Percentiles rank a stretch among this genome's conserved stretches.
Evolutionary conservation across 768 basidiomycete genomes (phyloP).

Genomic region (Tricholoma sp.): DNA sequence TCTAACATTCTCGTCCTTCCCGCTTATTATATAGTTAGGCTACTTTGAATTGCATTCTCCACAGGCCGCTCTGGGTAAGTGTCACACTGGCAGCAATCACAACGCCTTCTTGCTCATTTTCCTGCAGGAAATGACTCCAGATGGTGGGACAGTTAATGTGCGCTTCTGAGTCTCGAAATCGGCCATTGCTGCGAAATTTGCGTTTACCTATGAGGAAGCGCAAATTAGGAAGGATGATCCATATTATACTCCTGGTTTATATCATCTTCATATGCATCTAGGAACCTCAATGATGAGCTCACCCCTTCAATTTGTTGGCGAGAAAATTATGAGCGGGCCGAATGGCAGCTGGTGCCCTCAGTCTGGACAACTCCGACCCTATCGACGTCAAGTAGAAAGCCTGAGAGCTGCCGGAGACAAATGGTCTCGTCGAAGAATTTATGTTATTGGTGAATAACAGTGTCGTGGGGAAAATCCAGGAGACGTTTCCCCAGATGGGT

Average conservation of each 20-base stretch:
- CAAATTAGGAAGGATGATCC: conserved; percentile 90
- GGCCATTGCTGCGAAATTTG: conserved; percentile 92
- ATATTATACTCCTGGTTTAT: conserved; percentile 28
- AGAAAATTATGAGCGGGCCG: conserved; percentile 78
- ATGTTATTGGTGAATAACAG: conserved; percentile 98
- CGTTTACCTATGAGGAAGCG: conserved; percentile 96
- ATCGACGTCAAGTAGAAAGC: conserved; percentile 99
- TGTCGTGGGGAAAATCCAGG: conserved; percentile 87
- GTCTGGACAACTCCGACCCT: conserved; percentile 90
- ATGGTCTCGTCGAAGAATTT: conserved; percentile 96
- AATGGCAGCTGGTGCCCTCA: conserved; percentile 95
- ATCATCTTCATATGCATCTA: conserved; percentile 22
- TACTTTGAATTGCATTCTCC: too few species aligned
- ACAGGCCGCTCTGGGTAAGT: conserved; percentile 89
- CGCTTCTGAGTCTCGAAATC: conserved; percentile 95
- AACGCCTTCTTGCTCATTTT: conserved; percentile 2
- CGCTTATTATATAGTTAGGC: too few species aligned
- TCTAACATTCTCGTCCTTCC: too few species aligned
- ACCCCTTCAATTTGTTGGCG: conserved; percentile 87
- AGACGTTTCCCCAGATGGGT: conserved; percentile 94
- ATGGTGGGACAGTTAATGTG: conserved; percentile 86
- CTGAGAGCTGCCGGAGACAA: conserved; percentile 85
- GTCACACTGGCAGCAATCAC: neutral
- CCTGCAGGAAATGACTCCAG: conserved; percentile 77
- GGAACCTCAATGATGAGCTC: conserved; percentile 72